These are phyloP conservation scores for Pestalotiopsis fici DNA, from an alignment of 2,329 filamentous ascomycete genomes.

Conservation along the genomic window DNA sequence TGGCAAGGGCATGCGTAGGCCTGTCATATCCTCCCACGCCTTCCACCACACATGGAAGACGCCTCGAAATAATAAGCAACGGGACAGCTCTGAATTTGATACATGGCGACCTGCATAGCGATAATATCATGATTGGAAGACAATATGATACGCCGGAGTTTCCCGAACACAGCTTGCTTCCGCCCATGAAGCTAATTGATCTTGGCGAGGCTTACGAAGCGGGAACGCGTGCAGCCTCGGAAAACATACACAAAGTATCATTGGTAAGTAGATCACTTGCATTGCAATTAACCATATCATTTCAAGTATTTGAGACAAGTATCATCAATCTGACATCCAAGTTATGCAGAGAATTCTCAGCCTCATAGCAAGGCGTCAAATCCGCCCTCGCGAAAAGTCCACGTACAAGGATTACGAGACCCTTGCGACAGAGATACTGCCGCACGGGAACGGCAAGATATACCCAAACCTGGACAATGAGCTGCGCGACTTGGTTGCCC, in stretches of 20 bases:
- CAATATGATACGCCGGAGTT: not conserved
- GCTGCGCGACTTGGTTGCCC: not conserved
- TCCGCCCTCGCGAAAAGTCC: not conserved
- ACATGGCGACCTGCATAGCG: not conserved
- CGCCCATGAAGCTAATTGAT: not conserved
- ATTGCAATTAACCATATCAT: not conserved
- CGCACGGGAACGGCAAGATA: not conserved
- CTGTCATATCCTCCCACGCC: not conserved
- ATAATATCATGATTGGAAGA: not conserved
- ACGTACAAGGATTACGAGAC: not conserved
- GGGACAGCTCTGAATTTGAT: not conserved
- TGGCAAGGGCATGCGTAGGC: not conserved
- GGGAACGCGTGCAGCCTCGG: not conserved
- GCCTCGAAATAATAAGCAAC: not conserved
- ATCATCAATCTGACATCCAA: not conserved
- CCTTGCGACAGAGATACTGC: constrained; percentile 4
- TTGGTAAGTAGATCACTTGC: not conserved
- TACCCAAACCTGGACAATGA: not conserved
- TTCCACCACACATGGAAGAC: not conserved
- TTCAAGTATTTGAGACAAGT: too few relatives aligned
- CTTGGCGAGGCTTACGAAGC: not conserved
- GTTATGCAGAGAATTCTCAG: not conserved
- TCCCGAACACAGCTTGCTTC: not conserved
- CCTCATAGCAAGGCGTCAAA: not conserved
- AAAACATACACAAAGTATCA: not conserved